These are phyloP conservation scores for Saccharomycopsis olivae DNA, from an alignment of 805 yeast genomes.

Conservation along the genomic window DNA sequence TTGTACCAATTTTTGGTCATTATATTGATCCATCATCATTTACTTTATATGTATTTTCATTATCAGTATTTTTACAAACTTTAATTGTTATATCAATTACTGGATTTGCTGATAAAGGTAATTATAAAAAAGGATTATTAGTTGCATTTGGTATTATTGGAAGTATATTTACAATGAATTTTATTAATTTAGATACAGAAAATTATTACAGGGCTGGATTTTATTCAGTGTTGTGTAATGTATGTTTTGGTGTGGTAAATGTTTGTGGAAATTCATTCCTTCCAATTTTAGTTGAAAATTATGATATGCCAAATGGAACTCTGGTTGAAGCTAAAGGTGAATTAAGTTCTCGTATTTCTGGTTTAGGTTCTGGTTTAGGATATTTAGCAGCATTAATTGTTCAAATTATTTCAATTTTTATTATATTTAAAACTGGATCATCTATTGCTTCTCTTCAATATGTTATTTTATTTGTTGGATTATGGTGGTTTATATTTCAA, in stretches of 20 bases:
- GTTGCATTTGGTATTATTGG: conserved; percentile 52
- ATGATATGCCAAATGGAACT: conserved; percentile 13
- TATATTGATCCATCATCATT: conserved; percentile 65
- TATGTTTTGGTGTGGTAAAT: conserved; percentile 66
- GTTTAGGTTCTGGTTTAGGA: conserved; percentile 63
- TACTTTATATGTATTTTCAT: conserved; percentile 63
- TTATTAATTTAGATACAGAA: conserved; percentile 25
- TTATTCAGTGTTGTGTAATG: conserved; percentile 51
- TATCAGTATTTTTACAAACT: conserved; percentile 65
- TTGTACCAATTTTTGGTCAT: conserved; percentile 31
- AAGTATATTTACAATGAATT: conserved; percentile 39
- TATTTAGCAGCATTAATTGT: conserved; percentile 60
- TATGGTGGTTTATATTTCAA: conserved; percentile 73
- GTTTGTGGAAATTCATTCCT: conserved; percentile 71
- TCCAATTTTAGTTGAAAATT: conserved; percentile 46
- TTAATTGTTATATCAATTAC: conserved; percentile 60
- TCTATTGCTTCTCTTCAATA: conserved; percentile 37
- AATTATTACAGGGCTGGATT: conserved; percentile 29
- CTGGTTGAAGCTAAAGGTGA: conserved; percentile 25
- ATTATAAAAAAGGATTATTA: conserved; percentile 45
- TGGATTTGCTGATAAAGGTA: conserved; percentile 60
- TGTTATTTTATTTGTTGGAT: conserved; percentile 54
- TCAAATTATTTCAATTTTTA: conserved; percentile 46
- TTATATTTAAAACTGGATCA: conserved; percentile 33
- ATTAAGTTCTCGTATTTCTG: conserved; percentile 44